Evolutionary conservation across 148 eudicot genomes (phyloP), one percentile per base, ranked within the genome.

Genomic region (Amaranthus palmeri): DNA sequence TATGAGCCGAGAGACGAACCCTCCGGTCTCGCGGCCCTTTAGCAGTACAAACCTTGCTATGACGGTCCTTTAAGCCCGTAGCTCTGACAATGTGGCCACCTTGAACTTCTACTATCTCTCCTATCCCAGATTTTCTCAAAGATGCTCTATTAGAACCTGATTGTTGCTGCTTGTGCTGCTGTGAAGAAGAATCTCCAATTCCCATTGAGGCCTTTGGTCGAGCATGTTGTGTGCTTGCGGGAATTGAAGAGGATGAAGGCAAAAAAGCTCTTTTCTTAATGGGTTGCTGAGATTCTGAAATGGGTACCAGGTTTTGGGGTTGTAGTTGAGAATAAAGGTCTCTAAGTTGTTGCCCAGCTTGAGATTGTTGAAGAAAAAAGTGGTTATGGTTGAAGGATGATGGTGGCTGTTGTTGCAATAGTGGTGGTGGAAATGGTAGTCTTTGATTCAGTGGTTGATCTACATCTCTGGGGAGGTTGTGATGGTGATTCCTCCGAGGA

Each of bases 71-170:
- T 2, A 92, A 78, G 2, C 97, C 97, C 8, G 88, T 89, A 41
- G 97, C 87, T 56, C 96, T 78, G 0, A 92, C 92, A 92, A 92
- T 92, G 86, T 92, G 97, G 11, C 97, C 96, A 0, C 97, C 96
- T 70, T 92, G 89, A 0, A 92, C 97, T 71, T 92, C 91, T 11
- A 89, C 97, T 12, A 92, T 92, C 83, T 92, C 96, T 8, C 96
- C 96, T 25, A 77, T 71, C 10, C 77, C 86, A 10, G 80, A 74
- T 72, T 72, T 83, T 57, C 88, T 83, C 43, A 84, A 60, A 14
- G 89, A 84, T 54, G 84, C 49, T 54, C 88, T 79, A 54, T 84
- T 74, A 13, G 84, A 69, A 11, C 68, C 63, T 9, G 58, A 58
- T 40, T 74, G 54, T 46, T 50, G 46, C 45, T 67, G 46, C 46